A percentile compares a stretch with the other conserved stretches of the same genome.
These are phyloP conservation scores for Tieghemostelium lacteum DNA, from an alignment of 78 protist species.

Conservation along the genomic window DNA sequence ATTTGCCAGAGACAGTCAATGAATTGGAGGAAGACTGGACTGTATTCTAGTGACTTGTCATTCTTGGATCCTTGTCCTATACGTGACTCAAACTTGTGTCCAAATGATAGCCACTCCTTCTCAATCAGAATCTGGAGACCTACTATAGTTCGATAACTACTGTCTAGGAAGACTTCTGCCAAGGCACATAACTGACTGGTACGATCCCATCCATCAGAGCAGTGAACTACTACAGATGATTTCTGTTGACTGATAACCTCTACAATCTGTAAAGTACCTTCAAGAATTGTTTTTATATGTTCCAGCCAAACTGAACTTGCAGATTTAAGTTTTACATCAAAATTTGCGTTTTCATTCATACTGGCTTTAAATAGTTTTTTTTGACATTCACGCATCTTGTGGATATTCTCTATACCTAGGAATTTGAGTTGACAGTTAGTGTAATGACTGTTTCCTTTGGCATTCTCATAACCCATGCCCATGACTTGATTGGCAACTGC, in stretches of 20 bases:
- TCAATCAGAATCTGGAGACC: constrained; percentile 93
- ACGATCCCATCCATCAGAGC: constrained; percentile 98
- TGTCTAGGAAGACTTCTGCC: constrained; percentile 88
- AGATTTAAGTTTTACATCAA: not conserved
- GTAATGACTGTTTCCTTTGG: constrained; percentile 35
- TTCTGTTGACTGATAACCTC: constrained; percentile 19
- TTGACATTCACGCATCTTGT: constrained; percentile 86
- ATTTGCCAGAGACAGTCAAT: constrained; percentile 94
- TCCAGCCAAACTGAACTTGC: constrained; percentile 50
- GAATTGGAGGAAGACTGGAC: constrained; percentile 96
- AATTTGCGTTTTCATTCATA: constrained; percentile 8
- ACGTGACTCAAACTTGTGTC: constrained; percentile 89
- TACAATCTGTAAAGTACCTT: constrained; percentile 57
- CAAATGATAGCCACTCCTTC: constrained; percentile 88
- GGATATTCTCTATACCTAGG: constrained; percentile 91
- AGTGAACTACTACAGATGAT: constrained; percentile 91
- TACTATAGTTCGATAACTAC: constrained; percentile 90
- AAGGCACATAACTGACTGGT: constrained; percentile 90
- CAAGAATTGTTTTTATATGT: constrained; percentile 61
- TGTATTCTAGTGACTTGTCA: constrained; percentile 30
- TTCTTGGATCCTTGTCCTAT: constrained; percentile 64
- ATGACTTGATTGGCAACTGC: constrained; percentile 88
- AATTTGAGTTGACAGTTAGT: constrained; percentile 76
- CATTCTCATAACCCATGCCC: constrained; percentile 83
- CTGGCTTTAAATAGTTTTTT: constrained; percentile 55